Percentiles rank a stretch among this genome's conserved stretches.
phyloP scores from a whole-genome alignment of 345 rosid species.

The Moringa oleifera region DNA sequence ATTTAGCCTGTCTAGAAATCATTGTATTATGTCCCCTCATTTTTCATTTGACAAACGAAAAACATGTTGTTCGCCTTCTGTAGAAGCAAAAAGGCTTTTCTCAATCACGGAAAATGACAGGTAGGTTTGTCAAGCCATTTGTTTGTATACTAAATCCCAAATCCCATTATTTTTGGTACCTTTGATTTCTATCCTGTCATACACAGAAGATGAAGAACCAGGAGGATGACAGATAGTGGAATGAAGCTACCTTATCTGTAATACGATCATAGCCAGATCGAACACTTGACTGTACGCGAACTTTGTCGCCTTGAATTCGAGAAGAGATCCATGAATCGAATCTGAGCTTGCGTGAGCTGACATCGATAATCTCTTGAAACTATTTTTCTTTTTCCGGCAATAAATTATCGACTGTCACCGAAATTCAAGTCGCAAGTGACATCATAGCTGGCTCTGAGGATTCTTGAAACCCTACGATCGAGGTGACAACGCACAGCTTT shows the following conservation, averaged over 20 bases:
- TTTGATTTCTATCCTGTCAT: too few species aligned
- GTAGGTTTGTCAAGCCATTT: too few species aligned
- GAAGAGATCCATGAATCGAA: constrained; percentile 91
- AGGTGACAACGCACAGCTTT: constrained; percentile 7
- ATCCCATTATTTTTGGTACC: too few species aligned
- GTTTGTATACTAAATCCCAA: too few species aligned
- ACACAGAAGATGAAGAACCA: too few species aligned
- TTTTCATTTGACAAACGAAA: too few species aligned
- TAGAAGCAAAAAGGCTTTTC: too few species aligned
- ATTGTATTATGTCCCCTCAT: too few species aligned
- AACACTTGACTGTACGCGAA: constrained; percentile 86
- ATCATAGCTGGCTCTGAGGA: constrained; percentile 29
- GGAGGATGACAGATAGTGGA: too few species aligned
- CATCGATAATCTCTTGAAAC: constrained; percentile 55
- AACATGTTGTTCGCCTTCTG: too few species aligned
- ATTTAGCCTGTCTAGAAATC: too few species aligned
- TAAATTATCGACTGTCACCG: constrained; percentile 10
- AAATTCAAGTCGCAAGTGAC: constrained; percentile 15
- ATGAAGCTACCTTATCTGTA: constrained; percentile 46
- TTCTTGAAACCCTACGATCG: constrained; percentile 19
- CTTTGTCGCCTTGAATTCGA: constrained; percentile 65
- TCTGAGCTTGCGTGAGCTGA: constrained; percentile 45
- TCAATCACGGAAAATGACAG: too few species aligned
- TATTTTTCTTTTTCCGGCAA: constrained; percentile 21
- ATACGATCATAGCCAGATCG: constrained; percentile 79